Evolutionary conservation across 2,329 filamentous ascomycete species (phyloP).

Genomic region (Colletotrichum musicola): DNA sequence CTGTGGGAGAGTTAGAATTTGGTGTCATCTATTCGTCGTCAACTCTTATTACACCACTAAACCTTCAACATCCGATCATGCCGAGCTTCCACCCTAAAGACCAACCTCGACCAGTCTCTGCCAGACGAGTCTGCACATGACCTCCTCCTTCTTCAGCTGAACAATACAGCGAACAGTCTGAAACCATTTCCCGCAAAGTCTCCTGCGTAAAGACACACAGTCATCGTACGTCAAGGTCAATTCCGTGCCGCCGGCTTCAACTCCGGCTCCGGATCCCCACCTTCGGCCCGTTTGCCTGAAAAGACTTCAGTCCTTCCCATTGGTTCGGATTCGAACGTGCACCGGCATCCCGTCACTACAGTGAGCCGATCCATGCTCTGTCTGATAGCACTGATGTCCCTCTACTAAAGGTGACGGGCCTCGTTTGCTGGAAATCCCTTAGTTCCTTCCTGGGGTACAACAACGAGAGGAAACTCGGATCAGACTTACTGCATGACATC

Average conservation of each 20-base stretch:
- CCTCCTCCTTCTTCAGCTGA: not conserved
- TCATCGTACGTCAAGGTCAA: too few relatives aligned
- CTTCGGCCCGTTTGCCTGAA: not conserved
- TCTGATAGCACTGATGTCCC: slow-evolving; percentile 48
- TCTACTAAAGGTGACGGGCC: slow-evolving; percentile 43
- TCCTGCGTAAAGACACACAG: too few relatives aligned
- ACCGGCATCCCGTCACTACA: slow-evolving; percentile 54
- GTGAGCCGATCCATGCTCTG: slow-evolving; percentile 47
- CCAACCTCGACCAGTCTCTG: not conserved
- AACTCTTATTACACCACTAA: too few relatives aligned
- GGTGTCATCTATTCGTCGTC: not conserved
- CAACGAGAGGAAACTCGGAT: not conserved
- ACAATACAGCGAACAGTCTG: too few relatives aligned
- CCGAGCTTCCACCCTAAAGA: not conserved
- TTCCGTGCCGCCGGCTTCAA: not conserved
- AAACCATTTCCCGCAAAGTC: too few relatives aligned
- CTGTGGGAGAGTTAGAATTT: not conserved
- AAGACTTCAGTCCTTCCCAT: not conserved
- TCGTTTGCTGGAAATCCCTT: slow-evolving; percentile 38
- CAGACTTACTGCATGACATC: slow-evolving; percentile 44
- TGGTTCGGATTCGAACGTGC: slow-evolving; percentile 44
- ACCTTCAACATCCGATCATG: not conserved
- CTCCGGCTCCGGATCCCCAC: not conserved
- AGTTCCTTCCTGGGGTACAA: too few relatives aligned
- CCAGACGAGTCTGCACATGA: not conserved